Evolutionary conservation across 192 early-diverging fungal species (phyloP).

Genomic region (Linnemannia zychae): DNA sequence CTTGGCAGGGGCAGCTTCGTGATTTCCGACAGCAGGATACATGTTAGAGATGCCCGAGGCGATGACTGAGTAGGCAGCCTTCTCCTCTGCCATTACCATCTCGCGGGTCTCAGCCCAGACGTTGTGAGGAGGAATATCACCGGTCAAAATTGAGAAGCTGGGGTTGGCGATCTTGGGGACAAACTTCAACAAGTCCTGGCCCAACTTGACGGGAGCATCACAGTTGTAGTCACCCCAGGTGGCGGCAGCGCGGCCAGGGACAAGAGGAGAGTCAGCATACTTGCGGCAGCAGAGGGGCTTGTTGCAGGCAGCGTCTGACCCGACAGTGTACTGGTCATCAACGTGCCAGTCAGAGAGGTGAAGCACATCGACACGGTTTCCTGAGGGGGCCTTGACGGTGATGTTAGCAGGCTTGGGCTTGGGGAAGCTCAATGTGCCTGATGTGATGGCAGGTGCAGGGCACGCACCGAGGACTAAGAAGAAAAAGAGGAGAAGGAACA

Average conservation of each 20-base stretch:
- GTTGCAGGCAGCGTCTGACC: constrained; percentile 61
- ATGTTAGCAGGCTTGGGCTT: constrained; percentile 55
- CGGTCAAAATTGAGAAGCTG: constrained; percentile 64
- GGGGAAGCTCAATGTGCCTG: constrained; percentile 57
- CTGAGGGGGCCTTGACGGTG: constrained; percentile 22
- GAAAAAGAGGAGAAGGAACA: no score
- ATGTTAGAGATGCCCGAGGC: constrained; percentile 32
- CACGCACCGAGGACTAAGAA: constrained; percentile 40
- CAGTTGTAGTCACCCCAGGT: constrained; percentile 64
- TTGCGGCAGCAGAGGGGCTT: constrained; percentile 65
- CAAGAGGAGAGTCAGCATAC: constrained; percentile 51
- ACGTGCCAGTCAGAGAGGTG: constrained; percentile 60
- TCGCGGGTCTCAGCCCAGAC: constrained; percentile 61
- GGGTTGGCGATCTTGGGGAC: constrained; percentile 55
- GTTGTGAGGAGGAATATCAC: constrained; percentile 70
- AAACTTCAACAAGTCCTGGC: constrained; percentile 58
- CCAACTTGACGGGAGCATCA: constrained; percentile 62
- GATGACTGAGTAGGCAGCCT: constrained; percentile 42
- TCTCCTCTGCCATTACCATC: constrained; percentile 47
- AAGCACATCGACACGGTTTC: constrained; percentile 55
- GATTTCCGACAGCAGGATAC: constrained; percentile 68
- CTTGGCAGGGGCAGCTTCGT: constrained; percentile 64
- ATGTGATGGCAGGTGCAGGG: constrained; percentile 55
- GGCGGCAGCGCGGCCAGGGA: constrained; percentile 37
- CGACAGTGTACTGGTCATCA: constrained; percentile 39